Evolutionary conservation across 257 asterid genomes (phyloP).

Genomic region (Lavandula angustifolia): DNA sequence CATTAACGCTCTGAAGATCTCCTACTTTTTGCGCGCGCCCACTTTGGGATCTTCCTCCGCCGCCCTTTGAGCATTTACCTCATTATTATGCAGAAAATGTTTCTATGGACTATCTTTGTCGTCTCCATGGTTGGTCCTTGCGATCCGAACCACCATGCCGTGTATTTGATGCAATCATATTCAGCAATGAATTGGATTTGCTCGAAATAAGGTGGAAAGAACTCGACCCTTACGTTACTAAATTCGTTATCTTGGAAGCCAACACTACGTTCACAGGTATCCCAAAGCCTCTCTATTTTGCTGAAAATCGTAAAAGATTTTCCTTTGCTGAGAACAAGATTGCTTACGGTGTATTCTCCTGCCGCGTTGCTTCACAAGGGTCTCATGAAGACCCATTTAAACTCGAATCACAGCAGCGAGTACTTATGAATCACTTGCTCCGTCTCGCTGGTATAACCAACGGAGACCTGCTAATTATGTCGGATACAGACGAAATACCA

Average conservation of each 20-base stretch:
- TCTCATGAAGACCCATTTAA: slow-evolving; percentile 64
- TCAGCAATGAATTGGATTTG: slow-evolving; percentile 86
- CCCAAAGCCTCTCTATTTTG: slow-evolving; percentile 70
- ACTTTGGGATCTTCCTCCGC: slow-evolving; percentile 88
- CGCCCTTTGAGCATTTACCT: slow-evolving; percentile 60
- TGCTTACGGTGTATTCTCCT: slow-evolving; percentile 60
- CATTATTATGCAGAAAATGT: slow-evolving; percentile 93
- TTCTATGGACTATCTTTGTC: slow-evolving; percentile 73
- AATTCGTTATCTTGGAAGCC: slow-evolving; percentile 82
- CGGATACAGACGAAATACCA: slow-evolving; percentile 93
- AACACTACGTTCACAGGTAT: slow-evolving; percentile 94
- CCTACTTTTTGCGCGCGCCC: slow-evolving; percentile 93
- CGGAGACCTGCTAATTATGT: slow-evolving; percentile 79
- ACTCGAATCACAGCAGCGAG: slow-evolving; percentile 73
- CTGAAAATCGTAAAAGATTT: slow-evolving; percentile 53
- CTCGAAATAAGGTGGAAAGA: slow-evolving; percentile 91
- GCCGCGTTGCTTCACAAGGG: slow-evolving; percentile 47
- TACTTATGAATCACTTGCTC: slow-evolving; percentile 65
- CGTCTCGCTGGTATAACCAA: slow-evolving; percentile 57
- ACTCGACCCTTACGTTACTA: slow-evolving; percentile 64
- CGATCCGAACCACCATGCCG: slow-evolving; percentile 79
- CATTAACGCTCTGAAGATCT: slow-evolving; percentile 51
- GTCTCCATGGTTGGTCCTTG: slow-evolving; percentile 81
- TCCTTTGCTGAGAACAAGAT: slow-evolving; percentile 70
- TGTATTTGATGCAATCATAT: slow-evolving; percentile 75